Percentiles rank a stretch among this genome's conserved stretches.
Evolutionary conservation across 2,329 filamentous ascomycete species (phyloP).

Genomic region (Sporothrix pseudoabietina): DNA sequence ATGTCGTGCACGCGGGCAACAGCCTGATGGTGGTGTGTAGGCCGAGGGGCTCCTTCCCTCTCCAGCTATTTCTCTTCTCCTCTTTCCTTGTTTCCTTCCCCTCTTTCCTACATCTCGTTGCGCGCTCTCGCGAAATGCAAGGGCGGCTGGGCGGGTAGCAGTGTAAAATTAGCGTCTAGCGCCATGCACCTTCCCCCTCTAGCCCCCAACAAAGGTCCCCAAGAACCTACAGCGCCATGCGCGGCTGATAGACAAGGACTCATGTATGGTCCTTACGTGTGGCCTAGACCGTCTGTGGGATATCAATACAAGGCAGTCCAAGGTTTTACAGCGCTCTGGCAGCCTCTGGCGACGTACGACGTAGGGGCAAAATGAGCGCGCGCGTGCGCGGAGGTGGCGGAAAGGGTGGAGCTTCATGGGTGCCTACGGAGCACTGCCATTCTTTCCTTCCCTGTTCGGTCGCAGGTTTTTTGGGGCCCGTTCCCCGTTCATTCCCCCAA

Average conservation of each 20-base stretch:
- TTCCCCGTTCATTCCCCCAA: conserved; percentile 11
- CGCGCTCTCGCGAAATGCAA: conserved; percentile 18
- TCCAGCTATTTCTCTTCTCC: background rate
- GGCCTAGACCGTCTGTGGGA: background rate
- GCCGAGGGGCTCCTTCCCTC: conserved; percentile 11
- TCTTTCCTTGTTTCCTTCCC: background rate
- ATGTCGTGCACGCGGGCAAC: conserved; percentile 13
- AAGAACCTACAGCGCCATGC: conserved; percentile 5
- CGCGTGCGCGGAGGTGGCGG: conserved; percentile 29
- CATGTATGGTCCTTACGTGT: background rate
- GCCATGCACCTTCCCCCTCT: conserved; percentile 9
- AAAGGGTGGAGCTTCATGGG: conserved; percentile 27
- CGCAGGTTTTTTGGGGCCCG: conserved; percentile 14
- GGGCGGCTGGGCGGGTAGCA: conserved; percentile 4
- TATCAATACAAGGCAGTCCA: background rate
- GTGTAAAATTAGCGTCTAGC: conserved; percentile 15
- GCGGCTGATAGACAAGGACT: background rate
- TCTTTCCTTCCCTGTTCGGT: background rate
- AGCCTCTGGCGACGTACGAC: conserved; percentile 1
- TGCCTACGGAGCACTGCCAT: background rate
- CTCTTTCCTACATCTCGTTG: background rate
- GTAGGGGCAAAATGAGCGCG: background rate
- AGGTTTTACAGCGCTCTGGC: background rate
- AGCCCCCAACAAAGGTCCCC: background rate
- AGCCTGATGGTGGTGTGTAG: background rate